Percentiles rank a stretch among this genome's conserved stretches.
Evolutionary conservation across 176 grass and related monocot species (phyloP).

Genomic region (Bothriochloa decipiens): DNA sequence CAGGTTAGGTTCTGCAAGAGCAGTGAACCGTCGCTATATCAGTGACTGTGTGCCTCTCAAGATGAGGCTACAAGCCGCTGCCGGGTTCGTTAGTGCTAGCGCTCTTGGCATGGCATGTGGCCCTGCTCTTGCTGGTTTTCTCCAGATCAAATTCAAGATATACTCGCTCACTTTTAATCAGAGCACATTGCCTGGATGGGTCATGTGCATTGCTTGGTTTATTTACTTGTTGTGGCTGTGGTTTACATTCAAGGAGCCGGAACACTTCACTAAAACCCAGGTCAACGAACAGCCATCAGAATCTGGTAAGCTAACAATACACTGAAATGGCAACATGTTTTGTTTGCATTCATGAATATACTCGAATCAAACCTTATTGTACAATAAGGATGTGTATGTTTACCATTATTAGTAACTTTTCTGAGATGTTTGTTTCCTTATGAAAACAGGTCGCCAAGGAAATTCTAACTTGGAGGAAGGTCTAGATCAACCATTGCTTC

Average conservation of each 20-base stretch:
- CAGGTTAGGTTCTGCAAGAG: slow-evolving; percentile 95
- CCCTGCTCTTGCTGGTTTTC: slow-evolving; percentile 87
- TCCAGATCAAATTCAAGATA: slow-evolving; percentile 86
- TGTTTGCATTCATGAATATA: slow-evolving; percentile 9
- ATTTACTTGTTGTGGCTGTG: slow-evolving; percentile 85
- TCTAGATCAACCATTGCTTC: slow-evolving; percentile 73
- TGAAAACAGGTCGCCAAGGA: slow-evolving; percentile 54
- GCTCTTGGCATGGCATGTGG: slow-evolving; percentile 99
- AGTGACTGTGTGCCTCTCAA: slow-evolving; percentile 89
- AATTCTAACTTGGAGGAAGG: slow-evolving; percentile 74
- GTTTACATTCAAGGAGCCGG: slow-evolving; percentile 83
- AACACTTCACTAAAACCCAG: slow-evolving; percentile 43
- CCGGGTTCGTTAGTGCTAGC: slow-evolving; percentile 92
- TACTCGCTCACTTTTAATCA: slow-evolving; percentile 75
- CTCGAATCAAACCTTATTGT: slow-evolving; percentile 3
- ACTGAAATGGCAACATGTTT: not conserved
- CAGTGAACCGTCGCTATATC: slow-evolving; percentile 93
- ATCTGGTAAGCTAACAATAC: slow-evolving; percentile 54
- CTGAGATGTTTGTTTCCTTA: slow-evolving; percentile 27
- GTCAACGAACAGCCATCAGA: slow-evolving; percentile 37
- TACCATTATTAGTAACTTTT: slow-evolving; percentile 3
- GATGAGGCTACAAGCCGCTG: slow-evolving; percentile 89
- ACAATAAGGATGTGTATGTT: slow-evolving; percentile 28
- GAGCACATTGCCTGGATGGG: slow-evolving; percentile 93
- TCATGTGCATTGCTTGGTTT: slow-evolving; percentile 92